A percentile compares a stretch with the other conserved stretches of the same genome.
phyloP scores from a whole-genome alignment of 805 yeast genomes.

The Dipodascopsis tothii region DNA sequence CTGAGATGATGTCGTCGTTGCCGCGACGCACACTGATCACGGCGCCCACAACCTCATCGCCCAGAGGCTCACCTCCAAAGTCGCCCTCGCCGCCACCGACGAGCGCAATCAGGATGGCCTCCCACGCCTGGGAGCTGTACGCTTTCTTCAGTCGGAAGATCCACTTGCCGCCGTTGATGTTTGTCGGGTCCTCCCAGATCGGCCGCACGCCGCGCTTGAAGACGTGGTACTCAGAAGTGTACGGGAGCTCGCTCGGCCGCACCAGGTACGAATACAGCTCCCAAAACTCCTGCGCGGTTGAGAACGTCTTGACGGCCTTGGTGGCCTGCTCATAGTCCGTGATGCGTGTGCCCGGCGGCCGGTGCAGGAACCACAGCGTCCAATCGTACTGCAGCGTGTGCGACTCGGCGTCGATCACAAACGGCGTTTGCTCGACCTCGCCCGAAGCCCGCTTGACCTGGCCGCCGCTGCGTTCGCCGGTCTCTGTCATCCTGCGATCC shows the following conservation, averaged over 20 bases:
- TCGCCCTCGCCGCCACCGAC: constrained; percentile 44
- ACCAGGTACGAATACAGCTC: constrained; percentile 91
- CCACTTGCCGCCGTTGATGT: constrained; percentile 93
- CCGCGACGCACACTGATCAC: constrained; percentile 53
- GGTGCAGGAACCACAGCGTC: constrained; percentile 98
- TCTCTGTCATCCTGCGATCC: too few species aligned
- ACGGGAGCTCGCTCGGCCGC: constrained; percentile 77
- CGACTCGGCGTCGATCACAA: too few species aligned
- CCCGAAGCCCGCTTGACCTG: too few species aligned
- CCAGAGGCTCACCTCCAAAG: constrained; percentile 37
- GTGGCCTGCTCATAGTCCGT: constrained; percentile 84
- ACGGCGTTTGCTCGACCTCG: too few species aligned
- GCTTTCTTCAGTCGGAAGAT: constrained; percentile 62
- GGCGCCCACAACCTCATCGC: constrained; percentile 45
- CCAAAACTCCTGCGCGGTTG: constrained; percentile 93
- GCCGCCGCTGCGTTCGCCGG: too few species aligned
- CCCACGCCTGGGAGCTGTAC: constrained; percentile 27
- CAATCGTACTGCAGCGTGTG: constrained; percentile 88
- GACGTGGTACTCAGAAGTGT: constrained; percentile 90
- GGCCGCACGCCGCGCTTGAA: constrained; percentile 92
- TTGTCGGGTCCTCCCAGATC: constrained; percentile 92
- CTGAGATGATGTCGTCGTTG: constrained; percentile 46
- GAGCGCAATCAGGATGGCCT: constrained; percentile 44
- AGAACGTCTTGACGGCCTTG: constrained; percentile 83
- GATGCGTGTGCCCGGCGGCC: constrained; percentile 54